Evolutionary conservation across 495 filamentous ascomycete species (phyloP), one percentile per base, ranked within the genome.

Genomic region (Talaromyces proteolyticus): DNA sequence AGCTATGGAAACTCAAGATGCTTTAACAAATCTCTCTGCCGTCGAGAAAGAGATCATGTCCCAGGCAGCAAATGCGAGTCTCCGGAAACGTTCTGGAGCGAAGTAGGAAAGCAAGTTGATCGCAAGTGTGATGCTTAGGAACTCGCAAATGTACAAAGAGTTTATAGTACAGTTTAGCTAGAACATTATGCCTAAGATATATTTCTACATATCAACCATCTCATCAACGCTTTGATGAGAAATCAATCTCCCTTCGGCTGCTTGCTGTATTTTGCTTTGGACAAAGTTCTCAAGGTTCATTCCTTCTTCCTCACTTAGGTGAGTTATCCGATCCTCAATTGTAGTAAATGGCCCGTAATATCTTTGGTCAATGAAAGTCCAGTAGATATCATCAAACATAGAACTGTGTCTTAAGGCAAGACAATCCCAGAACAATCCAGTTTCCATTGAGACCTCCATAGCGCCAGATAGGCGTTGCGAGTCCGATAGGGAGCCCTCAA

Each of bases 301-400:
- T 16, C 59, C 47, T 49, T 59, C 51, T 54, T 58, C 55, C 40
- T 34, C 50, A 42, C 46, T 62, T 3, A 57, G 43, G 0, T 57
- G 43, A 42, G 36, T 5, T 17, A 57, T 14, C 23, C 54, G 49
- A 50, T 60, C 57, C 36, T 60, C 51, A 21, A 60, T 43, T n/a
- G 52, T 51, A 16, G 41, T 60, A 53, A 57, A 60, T 22, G 22
- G 23, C n/a, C 60, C 58, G 50, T 44, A 58, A 47, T 53, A 59
- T 25, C 37, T 49, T 25, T 18, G 37, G 53, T 64, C 59, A 44
- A 67, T 55, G 24, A 59, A 58, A 4, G 43, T 53, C 57, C 60
- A 67, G 49, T 63, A 63, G 39, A 67, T 61, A 22, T 57, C 54
- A 56, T 67, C 64, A 44, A 64, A 63, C 53, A 61, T 56, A 10